Percentiles rank a stretch among this genome's conserved stretches.
These are phyloP conservation scores for Allium fistulosum DNA, from an alignment of 106 monocot genomes.

Conservation along the genomic window DNA sequence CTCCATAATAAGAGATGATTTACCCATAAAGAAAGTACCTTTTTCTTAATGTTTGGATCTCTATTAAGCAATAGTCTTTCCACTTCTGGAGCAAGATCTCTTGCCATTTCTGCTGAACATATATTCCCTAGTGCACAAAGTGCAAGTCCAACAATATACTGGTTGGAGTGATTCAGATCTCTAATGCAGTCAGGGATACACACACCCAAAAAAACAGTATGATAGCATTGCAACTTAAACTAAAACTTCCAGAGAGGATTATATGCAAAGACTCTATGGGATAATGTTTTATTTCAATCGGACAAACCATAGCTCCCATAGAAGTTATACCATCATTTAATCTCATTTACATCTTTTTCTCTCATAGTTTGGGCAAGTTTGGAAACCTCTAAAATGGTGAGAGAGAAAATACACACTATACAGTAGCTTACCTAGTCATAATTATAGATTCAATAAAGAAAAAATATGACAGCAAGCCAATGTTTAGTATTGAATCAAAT, in stretches of 20 bases:
- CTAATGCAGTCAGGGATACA: conserved; percentile 46
- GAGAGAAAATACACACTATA: no score
- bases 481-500: no score
- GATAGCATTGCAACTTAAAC: background rate
- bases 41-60: conserved; percentile 98
- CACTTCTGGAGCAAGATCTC: conserved; percentile 96
- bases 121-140: conserved; percentile 98
- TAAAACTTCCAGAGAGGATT: conserved; percentile 31
- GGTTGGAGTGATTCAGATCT: conserved; percentile 98
- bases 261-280: conserved; percentile 18
- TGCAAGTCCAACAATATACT: conserved; percentile 89
- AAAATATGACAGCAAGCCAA: no score
- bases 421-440: no score
- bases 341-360: no score
- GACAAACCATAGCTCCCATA: no score
- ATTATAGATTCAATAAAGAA: no score
- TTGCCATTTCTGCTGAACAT: conserved; percentile 98
- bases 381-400: no score
- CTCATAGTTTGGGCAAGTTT: no score
- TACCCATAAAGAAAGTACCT: conserved; percentile 39
- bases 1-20: no score
- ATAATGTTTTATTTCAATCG: no score
- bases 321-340: no score
- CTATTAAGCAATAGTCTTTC: conserved; percentile 79
- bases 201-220: background rate